phyloP scores from a whole-genome alignment of 164 flowering plant genomes.

The Aristolochia fimbriata region DNA sequence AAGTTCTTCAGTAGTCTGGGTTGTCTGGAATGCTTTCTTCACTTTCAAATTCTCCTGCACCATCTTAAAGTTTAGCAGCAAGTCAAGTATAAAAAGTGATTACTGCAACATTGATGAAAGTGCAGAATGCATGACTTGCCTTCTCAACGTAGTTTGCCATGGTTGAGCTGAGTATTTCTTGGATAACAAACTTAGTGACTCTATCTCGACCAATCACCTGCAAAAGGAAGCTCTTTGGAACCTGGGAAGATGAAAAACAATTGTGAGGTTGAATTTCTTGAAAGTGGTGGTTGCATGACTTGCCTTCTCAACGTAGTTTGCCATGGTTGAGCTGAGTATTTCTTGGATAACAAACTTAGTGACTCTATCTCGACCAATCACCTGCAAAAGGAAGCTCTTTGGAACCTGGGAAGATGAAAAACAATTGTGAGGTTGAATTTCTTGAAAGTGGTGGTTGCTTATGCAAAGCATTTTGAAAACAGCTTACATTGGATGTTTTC shows the following conservation, averaged over 20 bases:
- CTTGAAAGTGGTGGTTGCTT: no score
- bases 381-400: slow-evolving; percentile 44
- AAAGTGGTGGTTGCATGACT: slow-evolving; percentile 4
- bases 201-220: slow-evolving; percentile 57
- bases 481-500: slow-evolving; percentile 59
- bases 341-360: slow-evolving; percentile 72
- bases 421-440: no score
- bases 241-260: slow-evolving; percentile 21
- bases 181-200: slow-evolving; percentile 65
- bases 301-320: slow-evolving; percentile 61
- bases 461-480: neutral
- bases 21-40: slow-evolving; percentile 57
- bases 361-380: slow-evolving; percentile 62
- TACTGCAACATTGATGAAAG: neutral
- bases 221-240: slow-evolving; percentile 56
- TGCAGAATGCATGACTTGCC: slow-evolving; percentile 25
- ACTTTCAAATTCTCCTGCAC: slow-evolving; percentile 53
- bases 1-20: slow-evolving; percentile 60
- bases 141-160: slow-evolving; percentile 53
- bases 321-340: slow-evolving; percentile 49
- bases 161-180: slow-evolving; percentile 59
- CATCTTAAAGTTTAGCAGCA: neutral
- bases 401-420: slow-evolving; percentile 39
- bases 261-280: no score
- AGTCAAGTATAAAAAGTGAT: neutral